Evolutionary conservation across 2,329 filamentous ascomycete genomes (phyloP).

Genomic region (Parastagonospora nodorum): DNA sequence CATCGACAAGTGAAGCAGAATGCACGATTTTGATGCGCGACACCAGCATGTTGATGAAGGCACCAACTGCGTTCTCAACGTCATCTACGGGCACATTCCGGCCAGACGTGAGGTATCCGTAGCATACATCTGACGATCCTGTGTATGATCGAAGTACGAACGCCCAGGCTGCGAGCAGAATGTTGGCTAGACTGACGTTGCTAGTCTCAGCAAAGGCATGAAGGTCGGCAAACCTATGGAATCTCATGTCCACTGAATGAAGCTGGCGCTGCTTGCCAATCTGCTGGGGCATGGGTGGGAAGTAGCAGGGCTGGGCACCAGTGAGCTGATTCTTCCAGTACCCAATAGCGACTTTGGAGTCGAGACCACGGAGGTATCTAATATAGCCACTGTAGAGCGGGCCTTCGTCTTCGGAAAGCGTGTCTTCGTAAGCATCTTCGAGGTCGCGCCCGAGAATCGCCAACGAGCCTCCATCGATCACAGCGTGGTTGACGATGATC

Average conservation of each 20-base stretch:
- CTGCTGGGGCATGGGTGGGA: slow-evolving; percentile 31
- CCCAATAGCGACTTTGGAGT: slow-evolving; percentile 24
- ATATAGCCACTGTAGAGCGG: slow-evolving; percentile 45
- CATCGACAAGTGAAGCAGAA: slow-evolving; percentile 19
- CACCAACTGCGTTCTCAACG: slow-evolving; percentile 54
- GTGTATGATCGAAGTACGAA: slow-evolving; percentile 39
- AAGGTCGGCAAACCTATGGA: slow-evolving; percentile 35
- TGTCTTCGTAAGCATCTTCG: slow-evolving; percentile 35
- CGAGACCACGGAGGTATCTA: slow-evolving; percentile 32
- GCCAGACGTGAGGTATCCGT: slow-evolving; percentile 45
- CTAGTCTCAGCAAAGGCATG: slow-evolving; percentile 31
- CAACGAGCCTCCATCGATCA: slow-evolving; percentile 42
- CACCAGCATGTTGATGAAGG: slow-evolving; percentile 51
- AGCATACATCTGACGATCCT: slow-evolving; percentile 39
- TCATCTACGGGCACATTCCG: slow-evolving; percentile 52
- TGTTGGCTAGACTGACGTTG: slow-evolving; percentile 38
- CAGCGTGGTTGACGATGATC: slow-evolving; percentile 43
- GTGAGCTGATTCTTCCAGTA: slow-evolving; percentile 41
- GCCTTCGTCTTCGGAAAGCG: slow-evolving; percentile 27
- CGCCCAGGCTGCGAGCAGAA: slow-evolving; percentile 40
- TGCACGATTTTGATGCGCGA: slow-evolving; percentile 24
- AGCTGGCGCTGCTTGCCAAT: slow-evolving; percentile 30
- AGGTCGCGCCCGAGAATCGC: slow-evolving; percentile 39
- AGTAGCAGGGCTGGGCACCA: slow-evolving; percentile 39
- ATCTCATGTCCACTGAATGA: slow-evolving; percentile 35